Conservation (phyloP, 331 rosid genomes). For the Phaseolus coccineus region DNA sequence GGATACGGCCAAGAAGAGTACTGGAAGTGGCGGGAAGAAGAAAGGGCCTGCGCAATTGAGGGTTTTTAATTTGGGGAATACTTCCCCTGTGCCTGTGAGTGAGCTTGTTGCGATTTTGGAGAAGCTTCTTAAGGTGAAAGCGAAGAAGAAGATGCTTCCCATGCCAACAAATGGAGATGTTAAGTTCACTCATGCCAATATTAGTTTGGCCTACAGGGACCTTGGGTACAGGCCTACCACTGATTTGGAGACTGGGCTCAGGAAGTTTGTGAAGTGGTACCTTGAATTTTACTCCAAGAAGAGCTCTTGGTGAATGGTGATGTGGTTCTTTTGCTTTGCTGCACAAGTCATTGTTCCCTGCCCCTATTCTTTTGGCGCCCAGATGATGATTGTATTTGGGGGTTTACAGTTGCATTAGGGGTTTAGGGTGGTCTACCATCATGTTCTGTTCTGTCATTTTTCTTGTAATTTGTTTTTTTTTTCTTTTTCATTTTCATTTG, state of each 20-base stretch:
- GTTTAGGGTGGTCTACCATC: slow-evolving; percentile 40
- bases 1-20: slow-evolving; percentile 84
- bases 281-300: slow-evolving; percentile 56
- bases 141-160: slow-evolving; percentile 66
- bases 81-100: slow-evolving; percentile 80
- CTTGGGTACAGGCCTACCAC: slow-evolving; percentile 75
- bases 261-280: slow-evolving; percentile 87
- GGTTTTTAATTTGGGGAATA: slow-evolving; percentile 78
- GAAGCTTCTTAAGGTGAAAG: slow-evolving; percentile 80
- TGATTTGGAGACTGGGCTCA: slow-evolving; percentile 77
- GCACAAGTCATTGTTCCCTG: slow-evolving; percentile 33
- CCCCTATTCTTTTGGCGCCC: slow-evolving; percentile 11
- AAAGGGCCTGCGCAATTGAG: slow-evolving; percentile 77
- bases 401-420: slow-evolving; percentile 41
- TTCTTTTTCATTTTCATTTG: slow-evolving; percentile 33
- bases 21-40: slow-evolving; percentile 90
- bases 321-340: slow-evolving; percentile 46
- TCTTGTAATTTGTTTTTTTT: slow-evolving; percentile 46
- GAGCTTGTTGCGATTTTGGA: slow-evolving; percentile 78
- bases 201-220: slow-evolving; percentile 70
- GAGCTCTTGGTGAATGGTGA: slow-evolving; percentile 56
- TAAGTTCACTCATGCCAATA: slow-evolving; percentile 81
- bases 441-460: slow-evolving; percentile 27
- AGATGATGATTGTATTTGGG: slow-evolving; percentile 43
- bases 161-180: slow-evolving; percentile 94